Percentiles rank a stretch among this genome's conserved stretches.
phyloP scores from a whole-genome alignment of 306 rosid genomes.

The Potentilla sterilis region DNA sequence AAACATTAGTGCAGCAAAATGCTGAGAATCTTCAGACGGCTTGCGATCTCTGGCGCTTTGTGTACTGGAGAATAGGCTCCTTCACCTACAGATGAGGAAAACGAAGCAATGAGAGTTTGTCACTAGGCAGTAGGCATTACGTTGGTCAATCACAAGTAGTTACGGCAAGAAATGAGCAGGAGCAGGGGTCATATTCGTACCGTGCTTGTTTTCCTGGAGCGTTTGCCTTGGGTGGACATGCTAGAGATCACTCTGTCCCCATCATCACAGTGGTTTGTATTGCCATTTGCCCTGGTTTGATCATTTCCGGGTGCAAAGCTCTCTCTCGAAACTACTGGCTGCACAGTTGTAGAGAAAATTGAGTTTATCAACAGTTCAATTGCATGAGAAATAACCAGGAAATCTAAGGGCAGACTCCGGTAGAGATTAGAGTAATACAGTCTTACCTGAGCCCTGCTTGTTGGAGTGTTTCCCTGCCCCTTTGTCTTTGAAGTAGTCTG shows the following conservation, averaged over 20 bases:
- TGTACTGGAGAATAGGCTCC: constrained; percentile 80
- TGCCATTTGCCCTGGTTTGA: constrained; percentile 42
- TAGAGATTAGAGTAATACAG: constrained; percentile 2
- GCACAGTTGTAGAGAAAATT: constrained; percentile 19
- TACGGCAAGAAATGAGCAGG: neutral
- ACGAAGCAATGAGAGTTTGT: neutral
- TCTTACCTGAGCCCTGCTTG: constrained; percentile 65
- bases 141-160: neutral
- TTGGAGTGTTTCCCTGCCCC: constrained; percentile 67
- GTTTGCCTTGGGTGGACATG: constrained; percentile 62
- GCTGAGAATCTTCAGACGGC: constrained; percentile 31
- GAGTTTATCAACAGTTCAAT: neutral
- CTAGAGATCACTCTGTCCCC: constrained; percentile 49
- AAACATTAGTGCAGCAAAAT: neutral
- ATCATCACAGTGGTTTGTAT: constrained; percentile 45
- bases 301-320: constrained; percentile 64
- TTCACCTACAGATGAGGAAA: constrained; percentile 54
- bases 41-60: constrained; percentile 77
- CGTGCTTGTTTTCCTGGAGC: constrained; percentile 84
- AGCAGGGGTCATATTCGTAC: constrained; percentile 27
- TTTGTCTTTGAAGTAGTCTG: constrained; percentile 43
- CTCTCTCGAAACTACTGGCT: constrained; percentile 88
- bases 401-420: neutral
- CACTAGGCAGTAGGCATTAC: neutral
- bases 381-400: neutral